phyloP scores from a whole-genome alignment of 768 basidiomycete genomes.

The Lactifluus hygrophoroides region DNA sequence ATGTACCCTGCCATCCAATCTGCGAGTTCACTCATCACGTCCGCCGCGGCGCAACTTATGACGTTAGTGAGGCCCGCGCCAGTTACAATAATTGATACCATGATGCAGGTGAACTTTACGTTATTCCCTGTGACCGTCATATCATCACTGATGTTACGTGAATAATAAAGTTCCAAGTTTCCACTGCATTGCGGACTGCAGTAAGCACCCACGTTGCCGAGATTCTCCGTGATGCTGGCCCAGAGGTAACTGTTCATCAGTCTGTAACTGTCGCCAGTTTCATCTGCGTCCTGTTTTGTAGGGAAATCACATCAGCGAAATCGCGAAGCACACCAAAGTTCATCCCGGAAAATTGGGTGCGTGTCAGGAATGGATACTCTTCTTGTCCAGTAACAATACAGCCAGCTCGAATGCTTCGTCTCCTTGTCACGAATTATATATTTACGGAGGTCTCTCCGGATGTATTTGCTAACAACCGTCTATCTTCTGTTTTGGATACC shows the following conservation, averaged over 20 bases:
- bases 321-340: too few relatives aligned
- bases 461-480: conserved; percentile 25
- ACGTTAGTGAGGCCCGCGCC: background rate
- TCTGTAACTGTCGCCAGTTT: background rate
- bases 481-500: too few relatives aligned
- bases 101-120: conserved; percentile 1
- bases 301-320: conserved; percentile 35
- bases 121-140: too few relatives aligned
- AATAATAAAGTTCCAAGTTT: too few relatives aligned
- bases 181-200: too few relatives aligned
- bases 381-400: too few relatives aligned
- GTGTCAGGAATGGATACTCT: background rate
- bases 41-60: background rate
- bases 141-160: background rate
- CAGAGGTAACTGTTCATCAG: background rate
- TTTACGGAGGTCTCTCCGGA: too few relatives aligned
- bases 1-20: background rate
- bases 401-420: too few relatives aligned
- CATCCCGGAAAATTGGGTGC: conserved; percentile 31
- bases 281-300: conserved; percentile 2
- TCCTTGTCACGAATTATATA: too few relatives aligned
- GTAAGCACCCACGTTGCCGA: too few relatives aligned
- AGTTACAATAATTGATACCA: background rate
- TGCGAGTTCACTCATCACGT: background rate
- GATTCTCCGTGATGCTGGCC: too few relatives aligned